A percentile compares a stretch with the other conserved stretches of the same genome.
Conservation (phyloP, 768 basidiomycete species). For the Russula abietina region DNA sequence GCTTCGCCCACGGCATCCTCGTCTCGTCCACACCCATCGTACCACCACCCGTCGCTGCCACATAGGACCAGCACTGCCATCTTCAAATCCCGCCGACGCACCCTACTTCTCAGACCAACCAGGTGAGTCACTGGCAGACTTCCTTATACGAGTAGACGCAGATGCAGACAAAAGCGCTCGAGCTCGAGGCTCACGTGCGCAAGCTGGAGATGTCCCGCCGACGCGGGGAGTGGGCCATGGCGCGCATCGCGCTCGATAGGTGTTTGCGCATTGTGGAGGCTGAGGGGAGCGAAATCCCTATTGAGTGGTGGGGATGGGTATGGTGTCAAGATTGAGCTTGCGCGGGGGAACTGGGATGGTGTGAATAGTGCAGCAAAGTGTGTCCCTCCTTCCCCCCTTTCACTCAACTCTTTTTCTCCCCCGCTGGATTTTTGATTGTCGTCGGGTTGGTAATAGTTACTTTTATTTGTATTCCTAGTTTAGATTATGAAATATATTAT, state of each 20-base stretch:
- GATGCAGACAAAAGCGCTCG: slow-evolving; percentile 53
- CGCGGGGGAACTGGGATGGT: slow-evolving; percentile 64
- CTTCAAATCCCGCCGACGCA: too few relatives aligned
- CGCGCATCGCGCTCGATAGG: slow-evolving; percentile 73
- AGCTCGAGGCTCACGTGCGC: slow-evolving; percentile 59
- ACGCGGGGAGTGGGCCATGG: slow-evolving; percentile 69
- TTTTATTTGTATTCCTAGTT: too few relatives aligned
- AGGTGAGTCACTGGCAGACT: too few relatives aligned
- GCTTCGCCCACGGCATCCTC: too few relatives aligned
- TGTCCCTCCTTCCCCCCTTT: too few relatives aligned
- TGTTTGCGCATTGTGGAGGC: slow-evolving; percentile 66
- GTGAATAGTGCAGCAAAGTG: slow-evolving; percentile 72
- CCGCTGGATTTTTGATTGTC: background rate
- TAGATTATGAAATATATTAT: too few relatives aligned
- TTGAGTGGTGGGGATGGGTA: slow-evolving; percentile 79
- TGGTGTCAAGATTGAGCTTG: slow-evolving; percentile 71
- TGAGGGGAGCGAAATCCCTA: slow-evolving; percentile 69
- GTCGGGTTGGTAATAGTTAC: too few relatives aligned
- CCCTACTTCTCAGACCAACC: too few relatives aligned
- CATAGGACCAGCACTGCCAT: too few relatives aligned
- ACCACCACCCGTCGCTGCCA: too few relatives aligned
- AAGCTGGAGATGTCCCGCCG: slow-evolving; percentile 53
- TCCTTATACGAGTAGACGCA: too few relatives aligned
- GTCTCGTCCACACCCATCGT: too few relatives aligned
- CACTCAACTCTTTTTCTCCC: background rate